A percentile compares a stretch with the other conserved stretches of the same genome.
Conservation (phyloP, 805 yeast genomes). For the Yamadazyma tumulicola region DNA sequence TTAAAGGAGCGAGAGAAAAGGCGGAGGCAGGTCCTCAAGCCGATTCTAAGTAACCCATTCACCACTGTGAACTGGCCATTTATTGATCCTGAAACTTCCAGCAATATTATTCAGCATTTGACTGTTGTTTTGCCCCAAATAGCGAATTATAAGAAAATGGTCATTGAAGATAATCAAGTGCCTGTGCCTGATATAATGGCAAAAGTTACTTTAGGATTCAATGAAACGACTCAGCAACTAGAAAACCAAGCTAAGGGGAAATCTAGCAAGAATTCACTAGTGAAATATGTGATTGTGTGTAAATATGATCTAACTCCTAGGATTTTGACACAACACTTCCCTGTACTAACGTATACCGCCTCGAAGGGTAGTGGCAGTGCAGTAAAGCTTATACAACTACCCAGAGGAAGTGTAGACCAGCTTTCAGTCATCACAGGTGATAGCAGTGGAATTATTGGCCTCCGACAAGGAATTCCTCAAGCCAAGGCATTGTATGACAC, state of each 20-base stretch:
- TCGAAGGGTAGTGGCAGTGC: conserved; percentile 21
- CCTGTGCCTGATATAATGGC: conserved; percentile 20
- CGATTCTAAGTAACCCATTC: conserved; percentile 62
- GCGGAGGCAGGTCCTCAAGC: conserved; percentile 58
- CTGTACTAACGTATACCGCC: conserved; percentile 50
- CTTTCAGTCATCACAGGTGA: conserved; percentile 22
- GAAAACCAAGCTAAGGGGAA: conserved; percentile 38
- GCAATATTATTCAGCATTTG: conserved; percentile 36
- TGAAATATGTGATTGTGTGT: conserved; percentile 55
- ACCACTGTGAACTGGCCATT: conserved; percentile 46
- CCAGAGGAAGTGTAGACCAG: conserved; percentile 37
- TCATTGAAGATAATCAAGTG: conserved; percentile 4
- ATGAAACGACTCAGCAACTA: conserved; percentile 47
- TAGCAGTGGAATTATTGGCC: conserved; percentile 30
- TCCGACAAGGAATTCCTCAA: conserved; percentile 23
- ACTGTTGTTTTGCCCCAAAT: conserved; percentile 30
- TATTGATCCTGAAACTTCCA: conserved; percentile 34
- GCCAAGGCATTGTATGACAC: conserved; percentile 27
- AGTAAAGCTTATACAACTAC: conserved; percentile 62
- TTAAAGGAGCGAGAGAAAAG: conserved; percentile 48
- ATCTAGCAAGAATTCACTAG: conserved; percentile 4
- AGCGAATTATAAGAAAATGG: conserved; percentile 20
- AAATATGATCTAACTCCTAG: conserved; percentile 51
- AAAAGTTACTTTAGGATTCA: conserved; percentile 47
- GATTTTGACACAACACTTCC: conserved; percentile 54